Evolutionary conservation across 2,329 filamentous ascomycete species (phyloP), one percentile per base, ranked within the genome.

Genomic region (Colletotrichum musae): DNA sequence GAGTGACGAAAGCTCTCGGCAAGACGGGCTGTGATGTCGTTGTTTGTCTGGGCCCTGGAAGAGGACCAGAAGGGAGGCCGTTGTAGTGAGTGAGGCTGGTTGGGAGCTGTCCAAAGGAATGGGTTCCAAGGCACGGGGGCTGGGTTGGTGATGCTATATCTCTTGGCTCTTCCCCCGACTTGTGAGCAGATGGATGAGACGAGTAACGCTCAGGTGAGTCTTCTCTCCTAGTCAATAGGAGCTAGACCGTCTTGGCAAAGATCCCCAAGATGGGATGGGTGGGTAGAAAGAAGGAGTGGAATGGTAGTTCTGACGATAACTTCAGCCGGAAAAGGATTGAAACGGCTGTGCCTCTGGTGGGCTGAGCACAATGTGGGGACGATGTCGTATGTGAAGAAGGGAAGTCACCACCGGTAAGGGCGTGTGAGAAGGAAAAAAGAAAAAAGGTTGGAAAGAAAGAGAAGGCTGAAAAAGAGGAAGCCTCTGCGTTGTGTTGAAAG

Each of bases 181-280:
- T 28, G 32, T 36, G 32, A 57, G 15, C 43, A 47, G 24, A 10
- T 36, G 3, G 32, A 12, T 43, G 48, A 65, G 48, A 45, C 54
- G 51, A 51, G 56, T 51, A 39, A 32, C 36, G 52, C 13, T 39
- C 16, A 32, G 26, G 43, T n/a, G 54, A 16, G 39, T 48, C 18
- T 51, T 64, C n/a, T 28, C 48, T 21, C 50, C 68, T 68, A 68
- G 28, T 64, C 64, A 64, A 70, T 64, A 70, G 68, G 48, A 54
- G 18, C 59, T 62, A 50, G 50, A 54, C 26, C 50, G 59, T 24
- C 62, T 67, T 67, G 50, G 67, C 56, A 47, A 47, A 47, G 28
- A 52, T 43, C 51, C 3, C 53, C 39, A 51, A 39, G 56, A 57
- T 36, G 56, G 63, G 43, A 57, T 45, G 28, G 43, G 54, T 66